Evolutionary conservation across 129 eudicot genomes (phyloP).

Genomic region (Daucus carota): DNA sequence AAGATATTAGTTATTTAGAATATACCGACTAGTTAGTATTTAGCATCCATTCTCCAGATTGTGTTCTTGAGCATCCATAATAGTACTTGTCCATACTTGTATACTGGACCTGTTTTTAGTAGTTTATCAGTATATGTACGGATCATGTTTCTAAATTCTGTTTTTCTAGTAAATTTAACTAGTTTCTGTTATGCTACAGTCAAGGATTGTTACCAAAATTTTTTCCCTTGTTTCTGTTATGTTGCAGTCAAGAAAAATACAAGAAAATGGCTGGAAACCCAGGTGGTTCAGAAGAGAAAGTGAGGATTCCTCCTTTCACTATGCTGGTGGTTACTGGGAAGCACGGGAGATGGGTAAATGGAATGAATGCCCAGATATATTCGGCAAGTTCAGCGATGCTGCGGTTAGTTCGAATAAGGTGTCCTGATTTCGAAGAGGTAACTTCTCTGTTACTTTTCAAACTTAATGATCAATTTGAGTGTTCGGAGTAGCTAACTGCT

Average conservation of each 20-base stretch:
- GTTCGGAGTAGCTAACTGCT: not conserved
- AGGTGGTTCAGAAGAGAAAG: slow-evolving; percentile 64
- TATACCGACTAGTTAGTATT: not conserved
- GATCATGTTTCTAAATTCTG: not conserved
- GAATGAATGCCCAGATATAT: slow-evolving; percentile 69
- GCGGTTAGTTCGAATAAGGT: slow-evolving; percentile 26
- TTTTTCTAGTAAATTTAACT: not conserved
- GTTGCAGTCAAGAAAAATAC: slow-evolving; percentile 75
- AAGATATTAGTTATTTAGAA: not conserved
- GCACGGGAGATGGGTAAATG: slow-evolving; percentile 49
- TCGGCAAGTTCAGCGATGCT: slow-evolving; percentile 51
- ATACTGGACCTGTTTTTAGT: not conserved
- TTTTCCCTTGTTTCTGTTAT: not conserved
- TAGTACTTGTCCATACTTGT: not conserved
- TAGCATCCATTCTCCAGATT: not conserved
- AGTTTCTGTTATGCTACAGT: slow-evolving; percentile 43
- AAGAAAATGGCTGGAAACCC: slow-evolving; percentile 84
- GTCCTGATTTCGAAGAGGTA: slow-evolving; percentile 33
- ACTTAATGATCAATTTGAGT: not conserved
- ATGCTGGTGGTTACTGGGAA: slow-evolving; percentile 85
- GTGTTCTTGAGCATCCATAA: not conserved
- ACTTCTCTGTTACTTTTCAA: not conserved
- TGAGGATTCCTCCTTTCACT: slow-evolving; percentile 52
- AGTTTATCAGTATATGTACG: not conserved
- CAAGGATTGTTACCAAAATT: slow-evolving; percentile 31